Conservation (phyloP, 2,329 filamentous ascomycete genomes). For the Epichloe coenophiala region DNA sequence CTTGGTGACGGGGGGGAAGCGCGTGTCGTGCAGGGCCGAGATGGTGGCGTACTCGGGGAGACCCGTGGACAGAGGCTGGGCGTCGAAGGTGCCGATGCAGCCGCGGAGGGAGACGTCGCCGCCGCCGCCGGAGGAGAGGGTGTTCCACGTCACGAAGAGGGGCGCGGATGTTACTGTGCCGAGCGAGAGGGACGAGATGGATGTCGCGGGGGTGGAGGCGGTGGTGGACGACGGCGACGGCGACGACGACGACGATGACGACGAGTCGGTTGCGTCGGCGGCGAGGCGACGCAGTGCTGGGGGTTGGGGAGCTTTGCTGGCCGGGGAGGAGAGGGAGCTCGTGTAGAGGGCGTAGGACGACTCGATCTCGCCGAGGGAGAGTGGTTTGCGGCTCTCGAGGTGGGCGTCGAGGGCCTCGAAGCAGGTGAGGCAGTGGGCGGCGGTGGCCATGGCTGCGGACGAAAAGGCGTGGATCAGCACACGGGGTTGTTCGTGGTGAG, state of each 20-base stretch:
- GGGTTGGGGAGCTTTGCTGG: conserved; percentile 18
- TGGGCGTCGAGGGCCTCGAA: conserved; percentile 75
- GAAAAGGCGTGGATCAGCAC: neutral
- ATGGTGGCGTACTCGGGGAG: conserved; percentile 72
- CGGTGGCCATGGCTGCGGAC: conserved; percentile 65
- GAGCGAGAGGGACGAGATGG: conserved; percentile 25
- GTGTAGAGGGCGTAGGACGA: conserved; percentile 41
- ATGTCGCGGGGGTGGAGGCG: conserved; percentile 31
- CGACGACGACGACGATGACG: conserved; percentile 23
- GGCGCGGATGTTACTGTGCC: conserved; percentile 42
- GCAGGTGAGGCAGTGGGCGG: conserved; percentile 80
- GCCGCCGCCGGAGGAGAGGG: conserved; percentile 27
- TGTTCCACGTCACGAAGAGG: conserved; percentile 94
- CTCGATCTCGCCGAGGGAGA: conserved; percentile 57
- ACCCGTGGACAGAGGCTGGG: conserved; percentile 58
- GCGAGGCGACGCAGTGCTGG: conserved; percentile 28
- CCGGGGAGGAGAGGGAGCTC: conserved; percentile 7
- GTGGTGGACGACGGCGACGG: conserved; percentile 31
- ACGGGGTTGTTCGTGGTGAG: too few relatives aligned
- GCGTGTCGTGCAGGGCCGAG: conserved; percentile 52
- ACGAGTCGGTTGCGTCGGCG: conserved; percentile 14
- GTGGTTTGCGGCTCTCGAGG: conserved; percentile 54
- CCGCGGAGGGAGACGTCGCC: conserved; percentile 55
- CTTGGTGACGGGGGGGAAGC: conserved; percentile 46
- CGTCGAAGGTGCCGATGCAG: conserved; percentile 91